Base-by-base conservation (phyloP, 108 stramenopile genomes). In the Poteriospumella lacustris region DNA sequence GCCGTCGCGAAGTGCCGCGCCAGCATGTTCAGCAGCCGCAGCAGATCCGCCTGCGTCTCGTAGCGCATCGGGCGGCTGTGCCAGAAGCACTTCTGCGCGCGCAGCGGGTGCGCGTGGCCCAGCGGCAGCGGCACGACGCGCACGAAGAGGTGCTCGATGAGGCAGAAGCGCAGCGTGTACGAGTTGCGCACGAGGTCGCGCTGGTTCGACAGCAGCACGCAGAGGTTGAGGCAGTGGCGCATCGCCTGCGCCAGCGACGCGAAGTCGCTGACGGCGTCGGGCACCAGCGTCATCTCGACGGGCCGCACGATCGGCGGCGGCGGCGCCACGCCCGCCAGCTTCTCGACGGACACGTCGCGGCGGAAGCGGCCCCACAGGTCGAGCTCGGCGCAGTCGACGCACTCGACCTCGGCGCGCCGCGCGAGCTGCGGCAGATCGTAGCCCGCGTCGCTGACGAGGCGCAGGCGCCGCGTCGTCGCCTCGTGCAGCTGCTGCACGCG, bases 151-250 rank as follows among this genome's bases (percentile, higher is more conserved):
- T 99, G 92, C 80, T 96, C 93, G 5, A 96, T 90, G 29, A 96
- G 94, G 40, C 95, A 92, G 28, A 92, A 91, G 24, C 95, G 92
- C 79, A 97, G 91, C 41, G 94, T 92, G 9, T 95, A 91, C 0
- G 96, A 91, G 80, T 97, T 96, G 87, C 96, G 95, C 58, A 99
- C 90, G 76, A 96, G 81, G 19, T 89, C 85, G 56, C 94, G 81
- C 85, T 99, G 97, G 64, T 99, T 96, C 0, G 95, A 88, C 56
- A 99, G 82, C 64, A 99, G 79, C 77, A 92, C 95, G 78, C 96
- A 97, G 0, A 94, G 89, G 83, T 99, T 92, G 39, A 90, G 91
- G 40, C 91, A 87, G 43, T 94, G 84, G 44, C 94, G 91, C 36
- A 97, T 84, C 41, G 91, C 93, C 1, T 91, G 91, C 31, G 94